These are phyloP conservation scores for Diaporthe sp. DNA, from an alignment of 2,329 filamentous ascomycete species.

Conservation along the genomic window DNA sequence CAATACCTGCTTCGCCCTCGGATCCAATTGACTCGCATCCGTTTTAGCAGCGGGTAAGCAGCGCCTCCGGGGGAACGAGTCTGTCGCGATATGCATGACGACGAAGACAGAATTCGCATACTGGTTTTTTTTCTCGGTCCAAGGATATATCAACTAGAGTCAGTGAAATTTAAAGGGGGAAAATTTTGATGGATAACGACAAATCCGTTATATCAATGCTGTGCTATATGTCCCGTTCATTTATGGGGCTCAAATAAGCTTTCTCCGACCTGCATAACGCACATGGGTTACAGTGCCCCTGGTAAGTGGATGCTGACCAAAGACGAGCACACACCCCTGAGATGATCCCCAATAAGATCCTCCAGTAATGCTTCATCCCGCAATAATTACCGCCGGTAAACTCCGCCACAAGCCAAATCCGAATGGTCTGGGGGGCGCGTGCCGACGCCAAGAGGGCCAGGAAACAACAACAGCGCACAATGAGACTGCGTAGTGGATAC, in stretches of 20 bases:
- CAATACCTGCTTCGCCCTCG: neutral
- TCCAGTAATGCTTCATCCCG: neutral
- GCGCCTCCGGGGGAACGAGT: neutral
- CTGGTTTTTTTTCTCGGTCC: neutral
- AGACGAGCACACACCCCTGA: neutral
- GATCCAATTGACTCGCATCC: neutral
- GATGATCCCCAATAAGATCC: neutral
- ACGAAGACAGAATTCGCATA: neutral
- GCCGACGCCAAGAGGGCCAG: neutral
- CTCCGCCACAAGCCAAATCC: neutral
- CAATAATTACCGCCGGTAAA: neutral
- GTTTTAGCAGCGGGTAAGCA: slow-evolving; percentile 2
- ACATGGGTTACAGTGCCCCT: neutral
- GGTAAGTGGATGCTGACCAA: neutral
- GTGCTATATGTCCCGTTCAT: neutral
- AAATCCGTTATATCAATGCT: neutral
- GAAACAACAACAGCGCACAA: neutral
- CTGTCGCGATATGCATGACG: neutral
- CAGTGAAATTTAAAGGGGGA: neutral
- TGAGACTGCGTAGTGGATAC: too few species aligned
- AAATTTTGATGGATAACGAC: neutral
- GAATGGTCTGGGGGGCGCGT: neutral
- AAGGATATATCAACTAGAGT: too few species aligned
- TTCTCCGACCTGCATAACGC: neutral
- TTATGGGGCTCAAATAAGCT: slow-evolving; percentile 30